Percentiles rank a stretch among this genome's conserved stretches.
phyloP scores from a whole-genome alignment of 495 filamentous ascomycete species.

The Lophiostoma macrostomum region DNA sequence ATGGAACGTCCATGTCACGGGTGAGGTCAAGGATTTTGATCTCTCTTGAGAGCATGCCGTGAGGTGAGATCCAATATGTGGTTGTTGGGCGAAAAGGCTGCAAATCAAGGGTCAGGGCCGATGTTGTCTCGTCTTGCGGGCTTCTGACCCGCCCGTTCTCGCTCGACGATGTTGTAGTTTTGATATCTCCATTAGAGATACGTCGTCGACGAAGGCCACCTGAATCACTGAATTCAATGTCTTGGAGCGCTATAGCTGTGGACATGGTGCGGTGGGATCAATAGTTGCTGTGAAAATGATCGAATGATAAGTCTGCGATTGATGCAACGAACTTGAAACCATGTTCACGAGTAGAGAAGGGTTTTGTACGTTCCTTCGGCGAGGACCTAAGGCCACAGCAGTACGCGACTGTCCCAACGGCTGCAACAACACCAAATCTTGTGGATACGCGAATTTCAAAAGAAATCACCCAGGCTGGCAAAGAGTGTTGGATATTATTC shows the following conservation, averaged over 20 bases:
- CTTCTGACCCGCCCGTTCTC: conserved; percentile 3
- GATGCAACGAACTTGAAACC: neutral
- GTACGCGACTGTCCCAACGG: too few species aligned
- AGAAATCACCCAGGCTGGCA: neutral
- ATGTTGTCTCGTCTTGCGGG: conserved; percentile 6
- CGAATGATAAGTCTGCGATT: neutral
- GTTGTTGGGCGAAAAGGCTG: conserved; percentile 13
- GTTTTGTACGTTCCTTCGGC: neutral
- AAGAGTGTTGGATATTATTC: neutral
- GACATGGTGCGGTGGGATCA: conserved; percentile 1
- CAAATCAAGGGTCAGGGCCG: conserved; percentile 10
- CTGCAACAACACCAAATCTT: neutral
- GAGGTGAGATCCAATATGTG: conserved; percentile 28
- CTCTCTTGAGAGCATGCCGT: conserved; percentile 18
- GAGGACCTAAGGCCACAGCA: neutral
- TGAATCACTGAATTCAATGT: neutral
- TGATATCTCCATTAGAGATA: neutral
- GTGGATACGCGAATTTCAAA: neutral
- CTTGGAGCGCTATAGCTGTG: conserved; percentile 19
- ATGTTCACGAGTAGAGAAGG: neutral
- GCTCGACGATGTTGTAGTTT: neutral
- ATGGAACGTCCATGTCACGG: conserved; percentile 2
- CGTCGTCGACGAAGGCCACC: conserved; percentile 5
- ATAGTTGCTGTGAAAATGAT: neutral
- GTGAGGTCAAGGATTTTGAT: conserved; percentile 32